These are phyloP conservation scores for Spinacia oleracea DNA, from an alignment of 179 eudicot species.

Conservation along the genomic window DNA sequence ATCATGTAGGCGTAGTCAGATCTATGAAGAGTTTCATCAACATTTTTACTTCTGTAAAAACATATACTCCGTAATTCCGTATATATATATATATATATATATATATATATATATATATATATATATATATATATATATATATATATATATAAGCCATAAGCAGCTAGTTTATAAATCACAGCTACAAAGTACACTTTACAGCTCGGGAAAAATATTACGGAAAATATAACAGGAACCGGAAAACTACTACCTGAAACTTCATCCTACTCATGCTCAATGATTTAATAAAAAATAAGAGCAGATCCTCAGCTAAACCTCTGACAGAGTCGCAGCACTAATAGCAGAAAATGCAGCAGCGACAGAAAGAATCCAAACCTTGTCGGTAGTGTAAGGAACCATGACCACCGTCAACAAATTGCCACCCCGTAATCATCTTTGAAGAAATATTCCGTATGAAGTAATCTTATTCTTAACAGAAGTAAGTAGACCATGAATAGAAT, in stretches of 20 bases:
- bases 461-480: constrained; percentile 21
- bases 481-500: constrained; percentile 2
- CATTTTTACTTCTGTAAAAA: constrained; percentile 12
- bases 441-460: not conserved
- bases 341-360: constrained; percentile 15
- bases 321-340: constrained; percentile 11
- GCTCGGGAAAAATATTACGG: constrained; percentile 10
- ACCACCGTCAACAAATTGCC: constrained; percentile 18
- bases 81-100: too few species aligned
- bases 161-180: constrained; percentile 14
- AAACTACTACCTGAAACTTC: constrained; percentile 21
- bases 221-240: not conserved
- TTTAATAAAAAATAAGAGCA: constrained; percentile 21
- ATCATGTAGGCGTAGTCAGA: not conserved
- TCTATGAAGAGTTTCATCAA: not conserved
- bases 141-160: constrained; percentile 10
- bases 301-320: constrained; percentile 5
- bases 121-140: too few species aligned
- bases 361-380: constrained; percentile 9
- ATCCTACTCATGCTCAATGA: constrained; percentile 15
- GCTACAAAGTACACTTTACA: not conserved
- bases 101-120: too few species aligned
- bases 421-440: constrained; percentile 22
- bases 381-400: constrained; percentile 10
- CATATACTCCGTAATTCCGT: too few species aligned